Evolutionary conservation across 176 grass and related monocot genomes (phyloP).

Genomic region (Hordeum marinum): DNA sequence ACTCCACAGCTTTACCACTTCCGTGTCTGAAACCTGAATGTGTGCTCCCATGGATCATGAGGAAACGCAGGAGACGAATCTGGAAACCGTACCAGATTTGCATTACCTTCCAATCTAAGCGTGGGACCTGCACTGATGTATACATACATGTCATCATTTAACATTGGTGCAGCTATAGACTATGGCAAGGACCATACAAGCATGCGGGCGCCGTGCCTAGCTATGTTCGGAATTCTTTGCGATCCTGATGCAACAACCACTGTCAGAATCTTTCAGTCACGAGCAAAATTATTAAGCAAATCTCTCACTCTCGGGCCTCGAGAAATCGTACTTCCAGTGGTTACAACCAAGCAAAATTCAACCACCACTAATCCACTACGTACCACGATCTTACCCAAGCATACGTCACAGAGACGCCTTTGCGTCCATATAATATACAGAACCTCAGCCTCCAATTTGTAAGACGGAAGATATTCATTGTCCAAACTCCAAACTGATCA

Average conservation of each 20-base stretch:
- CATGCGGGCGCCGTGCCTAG: background rate
- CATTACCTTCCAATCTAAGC: too few species aligned
- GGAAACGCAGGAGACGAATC: background rate
- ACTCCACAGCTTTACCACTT: background rate
- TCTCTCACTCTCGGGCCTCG: background rate
- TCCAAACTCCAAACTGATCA: background rate
- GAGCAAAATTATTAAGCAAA: background rate
- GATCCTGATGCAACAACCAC: background rate
- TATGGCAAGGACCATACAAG: background rate
- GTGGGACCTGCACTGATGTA: too few species aligned
- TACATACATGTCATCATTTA: background rate
- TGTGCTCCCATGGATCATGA: background rate
- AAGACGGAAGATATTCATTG: conserved; percentile 31
- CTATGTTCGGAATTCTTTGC: background rate
- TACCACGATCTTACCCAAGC: conserved; percentile 5
- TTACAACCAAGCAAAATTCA: conserved; percentile 1
- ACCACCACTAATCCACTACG: background rate
- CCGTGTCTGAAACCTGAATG: background rate
- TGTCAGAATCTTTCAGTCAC: conserved; percentile 29
- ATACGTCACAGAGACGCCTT: background rate
- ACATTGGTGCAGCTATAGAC: background rate
- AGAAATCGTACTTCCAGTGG: background rate
- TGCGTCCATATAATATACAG: too few species aligned
- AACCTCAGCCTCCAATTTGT: conserved; percentile 27
- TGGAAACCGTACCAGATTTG: background rate